Base-by-base conservation (phyloP, 345 rosid genomes). In the Salix suchowensis region DNA sequence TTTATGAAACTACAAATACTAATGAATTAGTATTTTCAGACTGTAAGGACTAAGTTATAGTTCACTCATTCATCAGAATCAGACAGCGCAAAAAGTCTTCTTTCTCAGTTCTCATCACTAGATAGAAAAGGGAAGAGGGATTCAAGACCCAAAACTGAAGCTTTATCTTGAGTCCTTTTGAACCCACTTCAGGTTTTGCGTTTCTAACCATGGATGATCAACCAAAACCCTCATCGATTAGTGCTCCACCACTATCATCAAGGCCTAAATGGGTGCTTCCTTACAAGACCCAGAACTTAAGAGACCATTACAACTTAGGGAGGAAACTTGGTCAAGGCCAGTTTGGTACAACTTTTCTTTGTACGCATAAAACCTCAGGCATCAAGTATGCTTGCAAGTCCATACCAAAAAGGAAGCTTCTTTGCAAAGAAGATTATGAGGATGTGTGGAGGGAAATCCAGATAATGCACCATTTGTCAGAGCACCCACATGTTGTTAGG, bases 371-470 rank as follows among this genome's bases (percentile, higher is more conserved):
- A 21, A 7, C 84, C 48, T 86, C 91, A 0, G 88, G 84, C 52
- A 80, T 68, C 15, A 73, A 71, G 54, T 91, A 78, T 21, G 97
- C 97, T 72, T 92, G 97, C 89, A 92, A 92, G 82, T 77, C 97
- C 40, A 90, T 92, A 84, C 89, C 97, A 14, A 92, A 90, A 74
- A 81, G 93, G 67, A 92, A 90, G 82, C 93, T 92, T 55, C 32
- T 92, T 68, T 88, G 90, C 50, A 86, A 84, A 28, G 93, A 92
- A 58, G 97, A 92, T 60, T 89, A 86, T 66, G 93, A 92, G 6
- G 95, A 92, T 66, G 97, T 90, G 74, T 82, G 89, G 91, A 87
- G 92, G 52, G 97, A 92, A 86, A 91, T 92, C 84, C 97, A 90
- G 87, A 92, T 92, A 85, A 88, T 92, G 93, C 97, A 92, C 84